Evolutionary conservation across 805 yeast genomes (phyloP), one percentile per base, ranked within the genome.

Genomic region (Candida pseudoglaebosa): DNA sequence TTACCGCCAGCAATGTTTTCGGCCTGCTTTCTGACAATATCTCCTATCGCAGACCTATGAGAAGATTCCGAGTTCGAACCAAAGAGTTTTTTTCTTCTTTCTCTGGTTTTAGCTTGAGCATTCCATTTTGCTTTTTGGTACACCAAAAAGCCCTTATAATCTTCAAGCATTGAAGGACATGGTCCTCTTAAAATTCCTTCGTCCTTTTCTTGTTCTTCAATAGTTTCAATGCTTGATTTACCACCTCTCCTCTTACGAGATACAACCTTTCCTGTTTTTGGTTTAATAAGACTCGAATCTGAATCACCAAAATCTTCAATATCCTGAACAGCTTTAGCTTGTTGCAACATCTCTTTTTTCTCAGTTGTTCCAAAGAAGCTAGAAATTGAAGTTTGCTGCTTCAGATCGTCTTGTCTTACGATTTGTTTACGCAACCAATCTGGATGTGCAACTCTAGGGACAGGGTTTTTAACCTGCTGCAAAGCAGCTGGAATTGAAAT

Each of bases 401-500:
- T 70, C 41, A 75, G 77, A 54, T 86, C 91, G 39, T 78, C 78
- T 39, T 70, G 75, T 4, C 63, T 64, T 2, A 73, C 70, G 38
- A 91, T 78, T 42, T 74, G 75, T 48, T 73, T 80, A 42, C 72
- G 75, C 40, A 93, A 68, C 99, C 99, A 93, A 21, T 83, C 93
- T 0, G 99, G 99, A 53, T 91, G 97, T 3, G 77, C 77, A 5
- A 95, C 91, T 49, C 97, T 71, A 4, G 97, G 97, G 32, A 95
- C 97, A 0, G 99, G 99, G 53, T 93, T 95, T 10, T 70, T 62
- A 13, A 91, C 77, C 37, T 79, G 78, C 64, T 93, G 99, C 39
- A 91, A 68, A 4, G 97, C 98, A 4, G 99, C 99, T 2, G 99
- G 99, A 48, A 93, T 91, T 0, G 96, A 84, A 49, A 93, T 86